Conservation (phyloP, 192 early-diverging fungal genomes). For the Backusella morwellensis region DNA sequence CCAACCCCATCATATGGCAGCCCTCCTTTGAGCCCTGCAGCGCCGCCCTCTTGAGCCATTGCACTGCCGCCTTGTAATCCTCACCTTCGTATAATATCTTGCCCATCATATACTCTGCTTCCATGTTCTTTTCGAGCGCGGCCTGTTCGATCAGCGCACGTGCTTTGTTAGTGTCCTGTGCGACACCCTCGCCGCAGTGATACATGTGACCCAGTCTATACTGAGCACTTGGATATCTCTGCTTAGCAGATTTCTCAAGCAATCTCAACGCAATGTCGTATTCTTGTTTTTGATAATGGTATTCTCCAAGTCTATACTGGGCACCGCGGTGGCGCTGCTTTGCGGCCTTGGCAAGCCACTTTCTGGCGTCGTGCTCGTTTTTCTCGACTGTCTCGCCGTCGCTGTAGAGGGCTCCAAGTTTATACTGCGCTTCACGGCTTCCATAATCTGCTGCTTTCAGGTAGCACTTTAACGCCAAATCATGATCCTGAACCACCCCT, state of each 20-base stretch:
- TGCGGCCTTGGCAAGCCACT: background rate
- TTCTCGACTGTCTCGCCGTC: background rate
- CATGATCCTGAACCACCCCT: background rate
- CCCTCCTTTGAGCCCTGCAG: background rate
- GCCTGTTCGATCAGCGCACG: background rate
- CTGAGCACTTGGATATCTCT: background rate
- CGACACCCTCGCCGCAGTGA: background rate
- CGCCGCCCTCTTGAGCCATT: background rate
- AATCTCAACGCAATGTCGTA: background rate
- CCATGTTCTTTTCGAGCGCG: background rate
- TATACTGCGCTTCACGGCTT: background rate
- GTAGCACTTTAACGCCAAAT: background rate
- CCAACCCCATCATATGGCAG: background rate
- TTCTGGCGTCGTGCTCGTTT: background rate
- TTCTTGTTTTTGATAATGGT: background rate
- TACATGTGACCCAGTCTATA: constrained; percentile 2
- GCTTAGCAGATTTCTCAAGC: background rate
- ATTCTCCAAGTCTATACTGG: background rate
- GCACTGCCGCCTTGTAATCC: background rate
- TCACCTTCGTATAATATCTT: background rate
- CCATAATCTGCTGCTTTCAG: background rate
- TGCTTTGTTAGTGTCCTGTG: background rate
- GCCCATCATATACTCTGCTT: background rate
- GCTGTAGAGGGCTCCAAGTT: background rate
- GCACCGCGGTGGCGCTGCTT: background rate